Evolutionary conservation across 192 early-diverging fungal genomes (phyloP), one percentile per base, ranked within the genome.

Genomic region (Backusella macrospora): DNA sequence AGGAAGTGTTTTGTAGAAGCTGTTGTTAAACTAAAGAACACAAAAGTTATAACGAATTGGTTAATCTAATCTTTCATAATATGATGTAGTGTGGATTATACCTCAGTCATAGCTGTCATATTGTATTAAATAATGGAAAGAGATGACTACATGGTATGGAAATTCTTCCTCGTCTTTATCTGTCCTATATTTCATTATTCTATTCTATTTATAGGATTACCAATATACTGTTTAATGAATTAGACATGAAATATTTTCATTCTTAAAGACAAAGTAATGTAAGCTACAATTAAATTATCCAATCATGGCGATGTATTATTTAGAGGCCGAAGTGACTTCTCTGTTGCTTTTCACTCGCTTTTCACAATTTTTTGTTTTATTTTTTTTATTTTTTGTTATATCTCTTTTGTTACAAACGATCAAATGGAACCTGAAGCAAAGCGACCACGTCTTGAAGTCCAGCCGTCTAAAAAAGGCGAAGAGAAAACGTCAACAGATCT

Each of bases 401-500:
- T 55, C 23, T 21, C 13, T 52, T 21, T 10, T 10, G 18, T 55
- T 55, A 23, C 52, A 55, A 55, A 55, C 52, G 21, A 55, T 46
- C 39, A 44, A 46, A 73, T 66, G 62, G 68, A 70, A 65, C 68
- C 74, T 13, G 16, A 44, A 46, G 40, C 65, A 47, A 77, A 77
- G 39, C 70, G 76, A 14, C 44, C 49, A 12, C 76, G 76, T 72
- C 34, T 43, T 13, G 39, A 69, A 4, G 29, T 4, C 1, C 23
- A 55, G 16, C 0, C 26, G 9, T 29, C 43, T 16, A 65, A 65
- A 39, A 65, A 39, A 6, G 34, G 34, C 26, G 63, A 65, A 15
- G 67, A 68, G 4, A 49, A 72, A 66, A 62, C 70, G 12, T 82
- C 88, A 7, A 78, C 81, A 10, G 83, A 82, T 65, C 81, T 94